phyloP scores from a whole-genome alignment of 139 green algal genomes.

The Micractinium sp. region DNA sequence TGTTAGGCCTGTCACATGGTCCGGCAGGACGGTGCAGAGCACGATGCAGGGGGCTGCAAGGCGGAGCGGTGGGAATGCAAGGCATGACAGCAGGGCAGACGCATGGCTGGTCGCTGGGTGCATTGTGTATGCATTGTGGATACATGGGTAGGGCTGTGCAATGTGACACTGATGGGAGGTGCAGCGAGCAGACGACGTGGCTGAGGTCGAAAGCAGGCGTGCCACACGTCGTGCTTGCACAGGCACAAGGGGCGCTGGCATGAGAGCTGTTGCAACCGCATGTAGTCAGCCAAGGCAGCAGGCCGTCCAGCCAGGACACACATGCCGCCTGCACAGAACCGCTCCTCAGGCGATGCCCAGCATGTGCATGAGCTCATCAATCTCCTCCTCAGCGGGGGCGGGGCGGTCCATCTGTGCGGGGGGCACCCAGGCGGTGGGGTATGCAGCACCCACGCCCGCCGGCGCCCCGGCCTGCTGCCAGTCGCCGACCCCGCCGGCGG shows the following conservation, averaged over 20 bases:
- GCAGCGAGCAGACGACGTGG: too few species aligned
- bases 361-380: background rate
- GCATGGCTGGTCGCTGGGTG: background rate
- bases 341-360: slow-evolving; percentile 17
- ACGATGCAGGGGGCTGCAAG: too few species aligned
- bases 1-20: too few species aligned
- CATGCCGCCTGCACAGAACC: background rate
- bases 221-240: too few species aligned
- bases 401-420: background rate
- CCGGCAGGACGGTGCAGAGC: too few species aligned
- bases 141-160: too few species aligned
- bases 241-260: background rate
- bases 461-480: background rate
- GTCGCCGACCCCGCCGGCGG: background rate
- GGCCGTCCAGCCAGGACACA: too few species aligned
- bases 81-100: background rate
- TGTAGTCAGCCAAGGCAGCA: too few species aligned
- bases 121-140: too few species aligned
- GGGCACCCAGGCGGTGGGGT: background rate
- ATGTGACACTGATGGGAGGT: too few species aligned
- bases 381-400: background rate
- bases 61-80: background rate
- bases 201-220: too few species aligned
- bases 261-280: background rate
- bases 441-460: background rate